Base-by-base conservation (phyloP, 2,329 filamentous ascomycete genomes). In the Thielaviopsis ethacetica region DNA sequence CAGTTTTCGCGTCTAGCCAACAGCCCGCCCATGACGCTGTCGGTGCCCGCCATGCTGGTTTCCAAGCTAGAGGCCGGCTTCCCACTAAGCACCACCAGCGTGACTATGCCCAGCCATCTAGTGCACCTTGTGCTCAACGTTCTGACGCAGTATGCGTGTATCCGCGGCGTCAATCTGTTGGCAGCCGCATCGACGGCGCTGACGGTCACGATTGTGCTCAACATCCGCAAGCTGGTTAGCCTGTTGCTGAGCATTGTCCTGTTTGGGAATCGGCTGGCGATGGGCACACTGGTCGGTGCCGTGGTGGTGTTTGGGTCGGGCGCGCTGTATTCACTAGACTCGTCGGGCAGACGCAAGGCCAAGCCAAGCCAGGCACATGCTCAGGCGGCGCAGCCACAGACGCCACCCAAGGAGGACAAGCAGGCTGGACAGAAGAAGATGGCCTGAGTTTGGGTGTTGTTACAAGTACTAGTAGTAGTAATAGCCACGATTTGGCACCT, bases 161-260 rank as follows among this genome's bases (percentile, higher is more conserved):
- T 98, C 63, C 86, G 91, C 2, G 93, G 93, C 1, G 93, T 98
- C 60, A 97, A 97, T 65, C 79, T 95, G n/a, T 77, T 98, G 4
- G 91, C 88, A 1, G 88, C 91, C 0, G 85, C 85, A 58, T 88
- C 88, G 3, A 91, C 91, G 3, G 94, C 93, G 0, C 78, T 98
- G 59, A 97, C 93, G 0, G 93, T 98, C 24, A 96, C 91, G 1
- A 95, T 98, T 65, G 90, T 97, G 54, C 76, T 98, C 62, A 98
- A 97, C 69, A 87, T 98, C 62, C 81, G 93, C 65, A 98, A 98
- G 71, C 76, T 98, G 21, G 85, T 95, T 59, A 96, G 91, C 66
- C 79, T 97, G 62, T 74, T 97, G 62, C 70, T 97, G 61, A 96
- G 91, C 65, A 94, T 97, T 61, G 91, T 90, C 80, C 71, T 98